Base-by-base conservation (phyloP, 495 filamentous ascomycete species). In the Staphylotrichum tortipilum region DNA sequence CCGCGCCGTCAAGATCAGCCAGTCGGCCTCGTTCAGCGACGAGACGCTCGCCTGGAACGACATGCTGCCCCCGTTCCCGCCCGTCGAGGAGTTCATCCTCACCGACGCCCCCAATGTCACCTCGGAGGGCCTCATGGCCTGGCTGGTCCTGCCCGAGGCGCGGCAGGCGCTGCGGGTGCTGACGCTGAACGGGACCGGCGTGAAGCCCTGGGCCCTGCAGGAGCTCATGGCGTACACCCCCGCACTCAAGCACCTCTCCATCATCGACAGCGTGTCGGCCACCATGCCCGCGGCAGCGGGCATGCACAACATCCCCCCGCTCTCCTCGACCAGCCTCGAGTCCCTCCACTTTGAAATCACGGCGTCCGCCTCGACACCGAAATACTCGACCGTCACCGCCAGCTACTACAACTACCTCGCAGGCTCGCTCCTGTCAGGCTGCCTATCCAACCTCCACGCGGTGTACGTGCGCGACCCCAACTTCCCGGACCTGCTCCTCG, bases 401-500 rank as follows among this genome's bases (percentile, higher is more conserved):
- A 83, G 81, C 44, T 94, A 95, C 71, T 95, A 98, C 63, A 71
- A 74, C 37, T 95, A 94, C 69, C 79, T 98, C n/a, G 78, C 89
- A 19, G 75, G 76, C 31, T 92, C 86, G 6, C 74, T 98, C 28
- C 78, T 88, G 54, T 75, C 78, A n/a, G 80, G 83, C 49, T 73
- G 77, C 14, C 76, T 98, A 0, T 86, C 89, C 9, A 73, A 77
- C 11, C 77, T 98, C 2, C 71, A 68, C 6, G 74, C 80, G 17
- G 74, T 97, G 22, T 97, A 94, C 65, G 92, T 95, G 34, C 85
- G 87, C 9, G 89, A 95, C 57, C 71, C 82, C 9, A 67, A 76
- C 47, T 94, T 97, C 62, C 79, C 87, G 19, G 87, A 94, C 49
- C 55, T 67, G 7, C 67, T 79, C 24, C 56, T 95, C 17, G 79